Percentiles rank a stretch among this genome's conserved stretches.
These are phyloP conservation scores for Aspergillus intermedius DNA, from an alignment of 2,329 filamentous ascomycete genomes.

Conservation along the genomic window DNA sequence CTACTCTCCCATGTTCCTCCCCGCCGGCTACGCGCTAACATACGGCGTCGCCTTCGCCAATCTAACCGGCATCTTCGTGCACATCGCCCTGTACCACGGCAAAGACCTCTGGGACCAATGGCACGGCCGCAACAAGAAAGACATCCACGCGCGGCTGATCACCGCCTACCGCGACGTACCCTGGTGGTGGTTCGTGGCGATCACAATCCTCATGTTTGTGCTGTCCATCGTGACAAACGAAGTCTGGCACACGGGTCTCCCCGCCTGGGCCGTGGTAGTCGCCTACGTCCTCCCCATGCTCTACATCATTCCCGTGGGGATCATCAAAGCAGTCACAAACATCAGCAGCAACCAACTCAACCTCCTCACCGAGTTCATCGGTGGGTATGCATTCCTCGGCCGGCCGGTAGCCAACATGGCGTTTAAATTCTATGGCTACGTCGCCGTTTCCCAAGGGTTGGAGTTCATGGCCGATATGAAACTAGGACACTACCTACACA, in stretches of 20 bases:
- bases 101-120: constrained; percentile 30
- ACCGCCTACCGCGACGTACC: constrained; percentile 35
- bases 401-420: constrained; percentile 49
- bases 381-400: constrained; percentile 43
- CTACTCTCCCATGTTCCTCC: constrained; percentile 61
- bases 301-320: constrained; percentile 44
- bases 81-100: constrained; percentile 32
- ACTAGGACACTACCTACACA: constrained; percentile 47
- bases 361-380: constrained; percentile 44
- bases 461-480: constrained; percentile 60
- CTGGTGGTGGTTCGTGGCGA: constrained; percentile 41
- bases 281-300: constrained; percentile 41
- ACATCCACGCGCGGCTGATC: constrained; percentile 42
- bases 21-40: constrained; percentile 50
- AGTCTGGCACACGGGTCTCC: constrained; percentile 41
- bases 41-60: constrained; percentile 64
- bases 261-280: constrained; percentile 41
- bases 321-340: constrained; percentile 45
- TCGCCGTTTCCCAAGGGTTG: constrained; percentile 59
- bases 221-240: constrained; percentile 34
- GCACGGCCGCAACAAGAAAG: constrained; percentile 28
- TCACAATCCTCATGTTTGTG: constrained; percentile 33
- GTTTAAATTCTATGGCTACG: constrained; percentile 67
- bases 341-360: constrained; percentile 45
- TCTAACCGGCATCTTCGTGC: constrained; percentile 50